Evolutionary conservation across 345 rosid species (phyloP).

Genomic region (Geranium brycei): DNA sequence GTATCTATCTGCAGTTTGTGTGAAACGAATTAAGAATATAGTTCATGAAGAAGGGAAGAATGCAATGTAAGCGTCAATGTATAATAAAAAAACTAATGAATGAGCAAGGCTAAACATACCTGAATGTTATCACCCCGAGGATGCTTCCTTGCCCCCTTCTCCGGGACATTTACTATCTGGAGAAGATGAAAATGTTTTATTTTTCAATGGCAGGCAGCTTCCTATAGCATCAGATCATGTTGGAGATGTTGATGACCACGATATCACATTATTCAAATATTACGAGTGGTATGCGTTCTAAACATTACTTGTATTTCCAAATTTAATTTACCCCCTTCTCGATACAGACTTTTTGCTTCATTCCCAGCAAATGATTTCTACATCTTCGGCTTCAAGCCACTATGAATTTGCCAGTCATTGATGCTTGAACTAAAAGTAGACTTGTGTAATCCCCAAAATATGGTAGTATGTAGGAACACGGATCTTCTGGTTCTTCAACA

Average conservation of each 20-base stretch:
- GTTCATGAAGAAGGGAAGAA: background rate
- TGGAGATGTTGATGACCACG: background rate
- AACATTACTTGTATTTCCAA: background rate
- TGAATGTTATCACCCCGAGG: conserved; percentile 93
- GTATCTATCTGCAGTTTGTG: conserved; percentile 62
- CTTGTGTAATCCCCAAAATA: background rate
- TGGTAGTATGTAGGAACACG: background rate
- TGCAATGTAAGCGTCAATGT: background rate
- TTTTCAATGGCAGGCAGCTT: background rate
- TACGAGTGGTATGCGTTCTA: background rate
- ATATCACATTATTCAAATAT: background rate
- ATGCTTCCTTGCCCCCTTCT: conserved; percentile 97
- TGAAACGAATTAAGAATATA: background rate
- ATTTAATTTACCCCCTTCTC: background rate
- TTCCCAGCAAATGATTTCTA: background rate
- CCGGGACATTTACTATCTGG: conserved; percentile 92
- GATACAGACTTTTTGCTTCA: background rate
- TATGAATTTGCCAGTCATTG: background rate
- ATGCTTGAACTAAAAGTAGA: background rate
- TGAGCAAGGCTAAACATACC: conserved; percentile 25
- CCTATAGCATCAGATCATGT: conserved; percentile 3
- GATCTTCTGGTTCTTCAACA: background rate
- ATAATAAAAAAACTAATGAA: conserved; percentile 6
- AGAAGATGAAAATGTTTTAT: conserved; percentile 15
- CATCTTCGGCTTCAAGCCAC: background rate